Conservation (phyloP, 805 yeast genomes). For the Zygotorulaspora florentina region DNA sequence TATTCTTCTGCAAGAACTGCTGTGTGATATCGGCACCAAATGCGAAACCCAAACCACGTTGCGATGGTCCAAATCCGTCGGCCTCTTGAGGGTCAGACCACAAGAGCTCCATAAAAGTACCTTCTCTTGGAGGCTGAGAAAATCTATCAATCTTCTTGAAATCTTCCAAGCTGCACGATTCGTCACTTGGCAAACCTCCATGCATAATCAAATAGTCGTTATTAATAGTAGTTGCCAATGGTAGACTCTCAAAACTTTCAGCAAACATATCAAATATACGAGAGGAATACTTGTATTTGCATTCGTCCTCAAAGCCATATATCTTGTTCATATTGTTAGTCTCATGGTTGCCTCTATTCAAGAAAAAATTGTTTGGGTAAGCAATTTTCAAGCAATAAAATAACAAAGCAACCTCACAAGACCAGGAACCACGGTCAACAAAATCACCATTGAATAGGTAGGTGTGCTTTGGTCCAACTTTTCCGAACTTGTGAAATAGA, state of each 20-base stretch:
- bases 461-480: conserved; percentile 56
- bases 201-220: conserved; percentile 83
- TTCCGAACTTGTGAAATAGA: conserved; percentile 70
- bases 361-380: conserved; percentile 62
- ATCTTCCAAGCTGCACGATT: conserved; percentile 65
- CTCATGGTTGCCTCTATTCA: conserved; percentile 96
- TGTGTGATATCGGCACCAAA: conserved; percentile 95
- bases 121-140: conserved; percentile 84
- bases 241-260: conserved; percentile 80
- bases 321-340: conserved; percentile 95
- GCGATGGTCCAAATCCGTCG: conserved; percentile 79
- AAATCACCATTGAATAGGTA: conserved; percentile 95
- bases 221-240: conserved; percentile 79
- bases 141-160: conserved; percentile 69
- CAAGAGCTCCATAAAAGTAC: conserved; percentile 90
- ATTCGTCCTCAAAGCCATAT: conserved; percentile 95
- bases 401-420: conserved; percentile 88
- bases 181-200: conserved; percentile 88
- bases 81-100: conserved; percentile 94
- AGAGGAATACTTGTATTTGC: conserved; percentile 82
- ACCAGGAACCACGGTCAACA: conserved; percentile 98
- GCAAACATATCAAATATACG: conserved; percentile 77
- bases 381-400: conserved; percentile 72
- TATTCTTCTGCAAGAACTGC: conserved; percentile 66
- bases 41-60: conserved; percentile 93